These are phyloP conservation scores for Massariosphaeria phaeospora DNA, from an alignment of 495 filamentous ascomycete genomes.

Conservation along the genomic window DNA sequence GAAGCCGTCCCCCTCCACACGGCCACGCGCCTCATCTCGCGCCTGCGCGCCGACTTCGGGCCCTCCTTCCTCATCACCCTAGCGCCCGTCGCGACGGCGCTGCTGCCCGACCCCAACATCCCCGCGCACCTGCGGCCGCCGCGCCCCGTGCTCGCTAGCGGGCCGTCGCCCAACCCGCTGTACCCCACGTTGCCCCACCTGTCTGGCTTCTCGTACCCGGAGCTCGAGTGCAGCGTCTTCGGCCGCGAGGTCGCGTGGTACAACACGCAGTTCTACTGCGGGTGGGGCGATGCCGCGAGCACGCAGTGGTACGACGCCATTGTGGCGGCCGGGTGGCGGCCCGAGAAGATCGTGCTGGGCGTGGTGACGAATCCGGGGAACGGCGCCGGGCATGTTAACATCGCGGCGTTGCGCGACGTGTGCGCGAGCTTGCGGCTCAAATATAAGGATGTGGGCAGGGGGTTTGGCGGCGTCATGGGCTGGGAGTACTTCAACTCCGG, in stretches of 20 bases:
- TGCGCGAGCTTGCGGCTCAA: constrained; percentile 10
- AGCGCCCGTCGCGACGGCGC: constrained; percentile 44
- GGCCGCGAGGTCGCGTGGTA: constrained; percentile 42
- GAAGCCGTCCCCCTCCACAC: constrained; percentile 38
- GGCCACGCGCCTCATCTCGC: constrained; percentile 38
- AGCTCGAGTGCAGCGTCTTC: constrained; percentile 35
- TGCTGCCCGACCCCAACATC: constrained; percentile 32
- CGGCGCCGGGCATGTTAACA: constrained; percentile 38
- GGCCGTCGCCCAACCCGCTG: constrained; percentile 25
- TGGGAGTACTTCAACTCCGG: constrained; percentile 47
- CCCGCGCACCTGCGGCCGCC: constrained; percentile 15
- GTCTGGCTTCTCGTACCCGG: constrained; percentile 43
- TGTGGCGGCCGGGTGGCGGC: constrained; percentile 41
- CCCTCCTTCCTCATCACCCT: constrained; percentile 45
- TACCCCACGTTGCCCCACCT: constrained; percentile 35
- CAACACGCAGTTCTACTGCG: constrained; percentile 47
- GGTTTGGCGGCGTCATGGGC: constrained; percentile 47
- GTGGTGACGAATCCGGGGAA: constrained; percentile 41
- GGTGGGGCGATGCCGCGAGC: constrained; percentile 40
- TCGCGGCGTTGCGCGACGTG: constrained; percentile 23
- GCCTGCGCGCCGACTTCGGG: constrained; percentile 43
- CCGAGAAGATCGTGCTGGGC: constrained; percentile 42
- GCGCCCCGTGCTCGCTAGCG: constrained; percentile 4
- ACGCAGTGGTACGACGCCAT: constrained; percentile 40
- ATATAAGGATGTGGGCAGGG: constrained; percentile 36